Evolutionary conservation across 1,139 yeast species (phyloP), one percentile per base, ranked within the genome.

Genomic region (Blastobotrys serpentis): DNA sequence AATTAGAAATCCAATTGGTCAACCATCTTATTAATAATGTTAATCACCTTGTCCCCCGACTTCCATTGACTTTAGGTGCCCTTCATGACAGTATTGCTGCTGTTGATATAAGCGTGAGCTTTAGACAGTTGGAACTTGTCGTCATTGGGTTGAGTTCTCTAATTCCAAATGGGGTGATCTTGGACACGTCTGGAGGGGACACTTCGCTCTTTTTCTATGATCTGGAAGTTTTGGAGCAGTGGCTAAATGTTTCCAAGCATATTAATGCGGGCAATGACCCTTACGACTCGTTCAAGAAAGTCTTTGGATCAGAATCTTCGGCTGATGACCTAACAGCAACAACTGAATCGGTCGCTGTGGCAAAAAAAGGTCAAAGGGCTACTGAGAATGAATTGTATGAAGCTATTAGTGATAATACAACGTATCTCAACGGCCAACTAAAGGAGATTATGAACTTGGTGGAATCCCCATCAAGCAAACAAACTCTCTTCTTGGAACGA

Each of bases 401-500:
- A 8, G 40, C 46, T 22, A 46, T 55, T 19, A 11, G 43, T 4
- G 42, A 39, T 21, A 51, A 52, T 25, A 42, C 40, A 18, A 47
- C 54, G 10, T 53, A 43, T 40, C 36, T 53, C 39, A 18, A 42
- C 7, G 19, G 29, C 11, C 47, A 44, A 32, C 36, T 43, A n/a
- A 10, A 33, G 8, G 52, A 53, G n/a, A 37, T 59, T n/a, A 49
- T 48, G 13, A 19, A 38, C 1, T 46, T 59, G 36, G 41, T 57
- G 30, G 37, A 42, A 10, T 42, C 43, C 4, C 51, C 51, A 6
- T 55, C 62, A 4, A 49, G 55, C 8, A 43, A 43, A 38, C 38
- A 46, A 11, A 18, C 19, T 13, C 50, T 59, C 34, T 34, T 55
- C 19, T 42, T 42, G 11, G 56, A 56, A 34, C 49, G 55, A 19